A percentile compares a stretch with the other conserved stretches of the same genome.
These are phyloP conservation scores for Penicillium robsamsonii DNA, from an alignment of 495 filamentous ascomycete genomes.

Conservation along the genomic window DNA sequence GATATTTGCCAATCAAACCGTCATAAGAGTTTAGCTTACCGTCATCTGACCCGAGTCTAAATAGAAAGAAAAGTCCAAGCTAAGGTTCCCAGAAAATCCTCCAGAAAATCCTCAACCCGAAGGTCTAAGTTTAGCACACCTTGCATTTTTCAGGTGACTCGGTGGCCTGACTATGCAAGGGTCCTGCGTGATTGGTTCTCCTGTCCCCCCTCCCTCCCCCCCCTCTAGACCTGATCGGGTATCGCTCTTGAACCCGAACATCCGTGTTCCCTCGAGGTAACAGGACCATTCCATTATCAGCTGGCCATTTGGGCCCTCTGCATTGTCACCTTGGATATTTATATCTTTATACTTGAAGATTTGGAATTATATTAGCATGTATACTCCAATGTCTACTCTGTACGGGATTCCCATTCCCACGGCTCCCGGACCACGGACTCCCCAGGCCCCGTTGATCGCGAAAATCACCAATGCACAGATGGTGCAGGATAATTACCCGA, in stretches of 20 bases:
- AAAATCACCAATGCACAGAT: conserved; percentile 7
- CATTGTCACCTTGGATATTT: conserved; percentile 34
- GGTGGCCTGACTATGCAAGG: conserved; percentile 38
- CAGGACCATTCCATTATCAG: conserved; percentile 20
- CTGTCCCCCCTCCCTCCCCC: conserved; percentile 8
- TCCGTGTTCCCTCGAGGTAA: conserved; percentile 10
- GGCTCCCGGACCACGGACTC: conserved; percentile 2
- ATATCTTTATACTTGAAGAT: neutral
- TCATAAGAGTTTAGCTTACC: neutral
- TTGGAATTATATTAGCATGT: neutral
- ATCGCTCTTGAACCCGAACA: conserved; percentile 8
- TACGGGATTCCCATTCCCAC: conserved; percentile 4
- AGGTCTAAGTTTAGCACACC: conserved; percentile 43
- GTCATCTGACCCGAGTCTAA: conserved; percentile 5
- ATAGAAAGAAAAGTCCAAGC: neutral
- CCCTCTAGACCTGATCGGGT: conserved; percentile 13
- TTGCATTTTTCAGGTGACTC: conserved; percentile 37
- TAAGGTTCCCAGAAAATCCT: neutral
- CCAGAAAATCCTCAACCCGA: conserved; percentile 2
- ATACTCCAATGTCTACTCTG: neutral
- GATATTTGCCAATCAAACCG: neutral
- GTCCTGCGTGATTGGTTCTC: conserved; percentile 24
- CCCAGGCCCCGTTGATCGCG: conserved; percentile 21
- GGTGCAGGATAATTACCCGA: conserved; percentile 6
- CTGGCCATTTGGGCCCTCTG: conserved; percentile 21